Conservation (phyloP, 352 stramenopile genomes). For the Phytophthora podocarpi region DNA sequence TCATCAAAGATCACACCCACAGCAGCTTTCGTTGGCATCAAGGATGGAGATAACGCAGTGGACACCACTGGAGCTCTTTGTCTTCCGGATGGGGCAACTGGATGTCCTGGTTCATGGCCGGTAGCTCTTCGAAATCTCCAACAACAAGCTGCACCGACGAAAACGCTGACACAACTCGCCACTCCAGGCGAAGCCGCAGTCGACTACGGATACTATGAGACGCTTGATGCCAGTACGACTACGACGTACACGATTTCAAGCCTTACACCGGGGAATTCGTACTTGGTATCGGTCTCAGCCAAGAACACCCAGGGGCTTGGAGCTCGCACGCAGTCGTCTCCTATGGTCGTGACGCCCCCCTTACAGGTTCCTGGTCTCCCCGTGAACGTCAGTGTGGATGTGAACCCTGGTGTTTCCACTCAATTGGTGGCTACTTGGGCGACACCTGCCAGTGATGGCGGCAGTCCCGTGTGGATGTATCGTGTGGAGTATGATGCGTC, state of each 20-base stretch:
- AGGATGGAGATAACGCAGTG: constrained; percentile 84
- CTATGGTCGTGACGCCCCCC: constrained; percentile 55
- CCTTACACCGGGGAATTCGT: constrained; percentile 74
- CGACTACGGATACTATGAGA: constrained; percentile 78
- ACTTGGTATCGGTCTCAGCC: constrained; percentile 88
- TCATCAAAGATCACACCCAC: constrained; percentile 60
- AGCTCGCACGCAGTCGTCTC: constrained; percentile 43
- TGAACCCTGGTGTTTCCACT: constrained; percentile 81
- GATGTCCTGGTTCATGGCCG: constrained; percentile 59
- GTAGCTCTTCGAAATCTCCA: constrained; percentile 1
- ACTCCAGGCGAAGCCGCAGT: constrained; percentile 57
- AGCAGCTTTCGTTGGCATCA: constrained; percentile 54
- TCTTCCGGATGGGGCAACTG: constrained; percentile 43
- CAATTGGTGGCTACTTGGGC: constrained; percentile 64
- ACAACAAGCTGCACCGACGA: constrained; percentile 3
- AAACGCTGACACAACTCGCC: constrained; percentile 17
- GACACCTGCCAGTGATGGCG: constrained; percentile 57
- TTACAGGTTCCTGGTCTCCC: constrained; percentile 81
- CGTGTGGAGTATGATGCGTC: constrained; percentile 77
- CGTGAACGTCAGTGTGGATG: constrained; percentile 64
- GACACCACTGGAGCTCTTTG: constrained; percentile 43
- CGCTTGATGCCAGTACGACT: constrained; percentile 54
- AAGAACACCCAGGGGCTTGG: constrained; percentile 84
- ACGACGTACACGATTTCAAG: constrained; percentile 73
- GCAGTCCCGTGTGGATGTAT: constrained; percentile 73